These are phyloP conservation scores for Phialophora tarda DNA, from an alignment of 2,329 filamentous ascomycete genomes.

Conservation along the genomic window DNA sequence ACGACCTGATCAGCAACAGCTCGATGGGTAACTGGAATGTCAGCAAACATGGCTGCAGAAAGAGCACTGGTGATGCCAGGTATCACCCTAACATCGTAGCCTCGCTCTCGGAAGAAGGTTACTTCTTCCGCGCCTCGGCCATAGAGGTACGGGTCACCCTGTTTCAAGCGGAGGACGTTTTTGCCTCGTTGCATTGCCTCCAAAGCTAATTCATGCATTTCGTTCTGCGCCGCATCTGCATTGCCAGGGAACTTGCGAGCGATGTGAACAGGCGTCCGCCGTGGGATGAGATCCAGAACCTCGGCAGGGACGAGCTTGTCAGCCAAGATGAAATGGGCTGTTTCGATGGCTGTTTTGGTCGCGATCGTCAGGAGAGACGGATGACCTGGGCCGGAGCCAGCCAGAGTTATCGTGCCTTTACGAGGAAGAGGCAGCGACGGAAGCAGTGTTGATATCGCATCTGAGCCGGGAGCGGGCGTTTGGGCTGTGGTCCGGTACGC, in stretches of 20 bases:
- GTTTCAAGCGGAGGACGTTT: constrained; percentile 87
- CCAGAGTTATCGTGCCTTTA: constrained; percentile 78
- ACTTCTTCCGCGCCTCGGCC: constrained; percentile 94
- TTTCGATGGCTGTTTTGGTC: constrained; percentile 55
- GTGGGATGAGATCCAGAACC: constrained; percentile 87
- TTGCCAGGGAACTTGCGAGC: constrained; percentile 98
- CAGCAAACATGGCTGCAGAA: constrained; percentile 84
- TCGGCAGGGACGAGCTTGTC: constrained; percentile 70
- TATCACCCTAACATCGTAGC: constrained; percentile 73
- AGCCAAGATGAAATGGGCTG: constrained; percentile 56
- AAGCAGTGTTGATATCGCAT: constrained; percentile 40
- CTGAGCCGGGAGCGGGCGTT: constrained; percentile 37
- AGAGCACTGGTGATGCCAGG: constrained; percentile 91
- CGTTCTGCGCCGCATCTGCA: constrained; percentile 88
- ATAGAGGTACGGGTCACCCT: constrained; percentile 96
- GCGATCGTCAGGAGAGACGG: constrained; percentile 83
- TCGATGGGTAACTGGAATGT: constrained; percentile 85
- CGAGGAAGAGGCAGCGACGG: constrained; percentile 41
- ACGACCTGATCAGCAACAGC: constrained; percentile 90
- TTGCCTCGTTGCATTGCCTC: constrained; percentile 71
- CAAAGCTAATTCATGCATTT: constrained; percentile 80
- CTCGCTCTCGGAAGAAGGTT: constrained; percentile 75
- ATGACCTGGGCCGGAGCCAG: constrained; percentile 90
- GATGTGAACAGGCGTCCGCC: constrained; percentile 86
- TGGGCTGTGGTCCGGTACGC: constrained; percentile 62